phyloP scores from a whole-genome alignment of 2,329 filamentous ascomycete genomes.

The Orbilia brochopaga region DNA sequence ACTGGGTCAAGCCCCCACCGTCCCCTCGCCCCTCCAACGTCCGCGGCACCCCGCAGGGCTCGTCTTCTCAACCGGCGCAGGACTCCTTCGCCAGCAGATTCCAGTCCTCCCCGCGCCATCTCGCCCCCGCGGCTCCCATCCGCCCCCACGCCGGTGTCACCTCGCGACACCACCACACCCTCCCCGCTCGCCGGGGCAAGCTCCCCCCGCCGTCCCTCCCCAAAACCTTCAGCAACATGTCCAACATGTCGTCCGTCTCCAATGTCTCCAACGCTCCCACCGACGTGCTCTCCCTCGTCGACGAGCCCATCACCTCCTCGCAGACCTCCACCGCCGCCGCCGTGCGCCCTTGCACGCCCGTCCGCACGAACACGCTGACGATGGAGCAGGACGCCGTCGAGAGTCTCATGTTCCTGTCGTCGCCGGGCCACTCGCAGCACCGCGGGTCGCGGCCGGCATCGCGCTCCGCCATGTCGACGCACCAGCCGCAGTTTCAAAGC shows the following conservation, averaged over 20 bases:
- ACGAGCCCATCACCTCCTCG: constrained; percentile 22
- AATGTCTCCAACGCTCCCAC: constrained; percentile 43
- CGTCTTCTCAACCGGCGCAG: constrained; percentile 47
- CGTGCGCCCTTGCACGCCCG: constrained; percentile 40
- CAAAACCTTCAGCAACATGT: constrained; percentile 41
- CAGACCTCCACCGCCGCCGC: constrained; percentile 17
- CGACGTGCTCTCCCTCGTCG: constrained; percentile 29
- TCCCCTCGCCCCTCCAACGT: constrained; percentile 60
- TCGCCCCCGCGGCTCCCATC: constrained; percentile 45
- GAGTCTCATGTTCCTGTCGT: constrained; percentile 80
- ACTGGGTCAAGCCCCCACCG: constrained; percentile 45
- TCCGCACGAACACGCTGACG: constrained; percentile 51
- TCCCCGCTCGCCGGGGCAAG: constrained; percentile 32
- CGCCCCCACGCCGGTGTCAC: constrained; percentile 36
- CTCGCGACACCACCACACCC: constrained; percentile 24
- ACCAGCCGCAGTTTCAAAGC: constrained; percentile 45
- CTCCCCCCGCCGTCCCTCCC: constrained; percentile 42
- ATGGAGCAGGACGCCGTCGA: constrained; percentile 80
- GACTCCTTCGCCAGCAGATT: constrained; percentile 49
- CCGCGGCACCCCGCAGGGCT: constrained; percentile 59
- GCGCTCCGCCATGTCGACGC: constrained; percentile 39
- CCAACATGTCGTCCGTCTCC: constrained; percentile 31
- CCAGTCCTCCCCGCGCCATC: constrained; percentile 39
- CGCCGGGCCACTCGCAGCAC: constrained; percentile 69
- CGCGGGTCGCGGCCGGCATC: constrained; percentile 49